Evolutionary conservation across 257 asterid species (phyloP).

Genomic region (Knoxia roxburghii): DNA sequence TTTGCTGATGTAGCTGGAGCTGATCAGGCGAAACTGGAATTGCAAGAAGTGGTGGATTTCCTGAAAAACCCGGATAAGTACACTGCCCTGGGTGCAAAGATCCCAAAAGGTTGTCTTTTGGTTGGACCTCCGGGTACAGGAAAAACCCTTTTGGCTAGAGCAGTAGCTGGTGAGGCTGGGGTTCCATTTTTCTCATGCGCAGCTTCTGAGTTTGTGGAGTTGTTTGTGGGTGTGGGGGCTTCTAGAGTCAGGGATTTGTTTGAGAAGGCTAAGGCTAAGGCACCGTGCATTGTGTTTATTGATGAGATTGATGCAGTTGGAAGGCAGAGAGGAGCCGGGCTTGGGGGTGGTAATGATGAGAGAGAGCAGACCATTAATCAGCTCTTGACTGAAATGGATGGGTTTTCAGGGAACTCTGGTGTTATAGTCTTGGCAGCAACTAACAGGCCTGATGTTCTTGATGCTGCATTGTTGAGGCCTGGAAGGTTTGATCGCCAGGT

Average conservation of each 20-base stretch:
- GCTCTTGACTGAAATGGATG: conserved; percentile 99
- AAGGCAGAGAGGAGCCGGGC: conserved; percentile 92
- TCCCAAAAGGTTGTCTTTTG: conserved; percentile 90
- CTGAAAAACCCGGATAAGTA: conserved; percentile 93
- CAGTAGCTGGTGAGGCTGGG: conserved; percentile 97
- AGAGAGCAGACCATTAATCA: conserved; percentile 96
- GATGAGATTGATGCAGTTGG: conserved; percentile 99
- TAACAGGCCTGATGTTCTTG: conserved; percentile 95
- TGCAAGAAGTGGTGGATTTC: conserved; percentile 97
- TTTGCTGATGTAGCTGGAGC: conserved; percentile 98
- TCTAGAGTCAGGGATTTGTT: conserved; percentile 97
- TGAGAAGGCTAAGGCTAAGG: conserved; percentile 89
- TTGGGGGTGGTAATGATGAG: conserved; percentile 98
- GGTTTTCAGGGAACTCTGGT: conserved; percentile 87
- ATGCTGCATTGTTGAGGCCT: conserved; percentile 89
- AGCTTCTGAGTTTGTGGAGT: conserved; percentile 94
- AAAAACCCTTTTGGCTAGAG: conserved; percentile 93
- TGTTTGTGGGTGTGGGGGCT: conserved; percentile 98
- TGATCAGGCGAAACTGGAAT: conserved; percentile 94
- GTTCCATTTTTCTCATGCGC: conserved; percentile 94
- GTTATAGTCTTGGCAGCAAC: conserved; percentile 95
- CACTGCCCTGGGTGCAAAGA: conserved; percentile 92
- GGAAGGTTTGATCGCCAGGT: conserved; percentile 98
- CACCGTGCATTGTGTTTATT: conserved; percentile 96
- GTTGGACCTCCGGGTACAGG: conserved; percentile 99